phyloP scores from a whole-genome alignment of 148 eudicot genomes.

The Rhododendron vialii region DNA sequence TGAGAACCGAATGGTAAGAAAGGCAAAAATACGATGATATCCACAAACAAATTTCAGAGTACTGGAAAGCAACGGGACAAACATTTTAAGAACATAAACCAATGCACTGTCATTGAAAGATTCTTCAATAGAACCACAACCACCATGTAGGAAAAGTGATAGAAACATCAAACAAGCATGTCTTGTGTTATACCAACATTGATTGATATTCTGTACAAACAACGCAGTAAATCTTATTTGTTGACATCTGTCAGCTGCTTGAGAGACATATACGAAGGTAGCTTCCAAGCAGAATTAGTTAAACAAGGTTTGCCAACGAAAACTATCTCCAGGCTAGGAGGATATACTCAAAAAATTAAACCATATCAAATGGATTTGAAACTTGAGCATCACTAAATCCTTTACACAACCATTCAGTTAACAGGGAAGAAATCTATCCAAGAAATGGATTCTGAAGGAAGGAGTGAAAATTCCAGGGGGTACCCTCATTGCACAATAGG shows the following conservation, averaged over 20 bases:
- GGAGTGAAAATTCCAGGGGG: background rate
- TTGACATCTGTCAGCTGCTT: background rate
- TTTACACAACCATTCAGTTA: background rate
- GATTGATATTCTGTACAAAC: background rate
- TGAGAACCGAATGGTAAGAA: background rate
- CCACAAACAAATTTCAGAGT: background rate
- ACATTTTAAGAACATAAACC: background rate
- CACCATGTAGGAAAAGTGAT: background rate
- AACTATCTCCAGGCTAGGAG: background rate
- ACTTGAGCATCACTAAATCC: background rate
- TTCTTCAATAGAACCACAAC: slow-evolving; percentile 4
- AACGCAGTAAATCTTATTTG: background rate
- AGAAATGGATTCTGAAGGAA: background rate
- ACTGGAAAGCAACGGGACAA: background rate
- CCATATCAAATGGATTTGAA: background rate
- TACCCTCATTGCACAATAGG: background rate
- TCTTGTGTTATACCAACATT: background rate
- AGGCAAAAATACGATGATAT: background rate
- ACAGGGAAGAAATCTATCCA: background rate
- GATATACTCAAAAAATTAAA: background rate
- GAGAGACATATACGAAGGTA: background rate
- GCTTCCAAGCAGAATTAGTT: background rate
- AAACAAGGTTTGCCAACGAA: background rate
- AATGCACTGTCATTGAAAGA: background rate
- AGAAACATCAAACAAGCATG: background rate